A percentile compares a stretch with the other conserved stretches of the same genome.
These are phyloP conservation scores for Spatholobus suberectus DNA, from an alignment of 306 rosid species.

Conservation along the genomic window DNA sequence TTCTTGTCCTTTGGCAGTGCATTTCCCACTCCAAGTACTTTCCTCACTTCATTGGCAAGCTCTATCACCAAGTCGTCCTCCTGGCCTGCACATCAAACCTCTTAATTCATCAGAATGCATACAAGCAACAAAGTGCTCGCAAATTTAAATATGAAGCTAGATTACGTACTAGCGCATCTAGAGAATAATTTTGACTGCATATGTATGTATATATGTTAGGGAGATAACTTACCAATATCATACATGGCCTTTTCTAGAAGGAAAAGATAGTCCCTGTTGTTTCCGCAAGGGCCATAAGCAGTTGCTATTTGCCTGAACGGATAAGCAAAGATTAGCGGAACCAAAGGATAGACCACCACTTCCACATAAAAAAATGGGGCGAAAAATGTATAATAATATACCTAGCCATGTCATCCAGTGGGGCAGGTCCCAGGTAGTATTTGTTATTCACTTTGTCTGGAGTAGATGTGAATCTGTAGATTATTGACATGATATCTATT, in stretches of 20 bases:
- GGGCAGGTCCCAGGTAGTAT: slow-evolving; percentile 96
- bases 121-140: not conserved
- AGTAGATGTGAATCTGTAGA: slow-evolving; percentile 87
- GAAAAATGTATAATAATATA: slow-evolving; percentile 25
- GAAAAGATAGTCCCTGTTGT: slow-evolving; percentile 86
- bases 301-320: slow-evolving; percentile 93
- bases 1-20: slow-evolving; percentile 62
- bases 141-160: not conserved
- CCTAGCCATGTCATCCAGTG: slow-evolving; percentile 93
- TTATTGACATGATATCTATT: slow-evolving; percentile 12
- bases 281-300: slow-evolving; percentile 96
- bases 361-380: not conserved
- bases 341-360: not conserved
- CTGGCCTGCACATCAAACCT: slow-evolving; percentile 62
- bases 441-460: slow-evolving; percentile 91
- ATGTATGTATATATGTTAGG: not conserved
- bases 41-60: slow-evolving; percentile 92
- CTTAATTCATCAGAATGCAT: slow-evolving; percentile 12
- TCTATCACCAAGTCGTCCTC: slow-evolving; percentile 87
- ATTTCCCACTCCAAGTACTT: slow-evolving; percentile 66
- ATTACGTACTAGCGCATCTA: not conserved
- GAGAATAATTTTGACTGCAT: not conserved
- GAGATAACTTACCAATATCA: slow-evolving; percentile 70
- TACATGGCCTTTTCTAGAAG: slow-evolving; percentile 83
- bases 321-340: slow-evolving; percentile 6